Conservation (phyloP, 495 filamentous ascomycete genomes). For the Talaromyces wortmannii region DNA sequence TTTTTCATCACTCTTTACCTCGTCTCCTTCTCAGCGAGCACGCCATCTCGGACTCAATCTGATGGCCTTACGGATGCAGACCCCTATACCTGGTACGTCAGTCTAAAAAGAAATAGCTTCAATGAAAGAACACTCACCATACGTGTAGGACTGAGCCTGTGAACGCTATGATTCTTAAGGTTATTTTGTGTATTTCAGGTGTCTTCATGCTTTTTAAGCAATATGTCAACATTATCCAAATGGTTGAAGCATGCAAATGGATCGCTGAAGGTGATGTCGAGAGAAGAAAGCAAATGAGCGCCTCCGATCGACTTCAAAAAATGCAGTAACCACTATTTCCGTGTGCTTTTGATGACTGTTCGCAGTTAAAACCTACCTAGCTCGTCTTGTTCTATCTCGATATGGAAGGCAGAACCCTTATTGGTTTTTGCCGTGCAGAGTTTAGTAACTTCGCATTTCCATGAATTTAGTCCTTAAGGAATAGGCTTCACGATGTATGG, state of each 20-base stretch:
- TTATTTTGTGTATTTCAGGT: slow-evolving; percentile 56
- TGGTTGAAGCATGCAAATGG: slow-evolving; percentile 77
- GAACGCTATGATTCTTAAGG: slow-evolving; percentile 60
- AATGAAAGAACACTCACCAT: not conserved
- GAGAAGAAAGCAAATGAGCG: slow-evolving; percentile 4
- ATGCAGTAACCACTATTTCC: no score
- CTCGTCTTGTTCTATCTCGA: no score
- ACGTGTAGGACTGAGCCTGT: slow-evolving; percentile 45
- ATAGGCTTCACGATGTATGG: no score
- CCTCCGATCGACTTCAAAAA: not conserved
- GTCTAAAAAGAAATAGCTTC: slow-evolving; percentile 7
- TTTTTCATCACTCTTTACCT: slow-evolving; percentile 89
- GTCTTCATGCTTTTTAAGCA: slow-evolving; percentile 77
- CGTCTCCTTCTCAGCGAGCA: slow-evolving; percentile 71
- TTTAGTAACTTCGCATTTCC: no score
- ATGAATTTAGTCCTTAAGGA: no score
- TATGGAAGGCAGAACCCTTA: no score
- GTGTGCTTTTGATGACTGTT: no score
- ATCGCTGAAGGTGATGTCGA: slow-evolving; percentile 69
- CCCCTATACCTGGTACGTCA: no score
- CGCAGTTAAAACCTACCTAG: no score
- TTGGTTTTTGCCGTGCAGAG: no score
- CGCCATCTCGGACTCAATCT: slow-evolving; percentile 61
- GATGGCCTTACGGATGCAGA: not conserved
- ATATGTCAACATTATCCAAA: slow-evolving; percentile 72